Conservation (phyloP, 805 yeast genomes). For the Candida adriatica region DNA sequence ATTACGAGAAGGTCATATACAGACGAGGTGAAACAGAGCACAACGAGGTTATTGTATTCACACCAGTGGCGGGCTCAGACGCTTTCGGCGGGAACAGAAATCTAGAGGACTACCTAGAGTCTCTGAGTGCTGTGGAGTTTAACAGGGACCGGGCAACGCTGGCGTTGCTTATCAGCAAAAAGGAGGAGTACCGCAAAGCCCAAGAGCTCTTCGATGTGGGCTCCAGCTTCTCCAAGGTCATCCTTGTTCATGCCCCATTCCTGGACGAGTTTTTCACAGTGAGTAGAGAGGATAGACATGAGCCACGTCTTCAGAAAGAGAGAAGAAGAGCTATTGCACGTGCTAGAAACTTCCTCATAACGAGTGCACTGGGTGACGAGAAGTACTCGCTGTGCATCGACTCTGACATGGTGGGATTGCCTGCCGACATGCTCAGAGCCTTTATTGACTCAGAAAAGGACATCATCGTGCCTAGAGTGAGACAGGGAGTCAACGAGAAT, state of each 20-base stretch:
- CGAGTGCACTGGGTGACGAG: constrained; percentile 22
- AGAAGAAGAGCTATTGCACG: constrained; percentile 21
- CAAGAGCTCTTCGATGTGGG: too few relatives aligned
- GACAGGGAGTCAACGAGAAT: constrained; percentile 20
- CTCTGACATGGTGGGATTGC: constrained; percentile 24
- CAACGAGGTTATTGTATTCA: too few relatives aligned
- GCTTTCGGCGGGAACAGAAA: too few relatives aligned
- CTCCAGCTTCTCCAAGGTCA: constrained; percentile 19
- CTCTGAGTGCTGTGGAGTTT: too few relatives aligned
- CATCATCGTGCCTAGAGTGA: constrained; percentile 26
- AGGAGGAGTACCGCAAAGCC: too few relatives aligned
- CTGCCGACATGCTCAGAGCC: constrained; percentile 20
- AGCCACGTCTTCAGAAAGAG: constrained; percentile 13
- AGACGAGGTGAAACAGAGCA: too few relatives aligned
- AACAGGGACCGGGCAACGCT: too few relatives aligned
- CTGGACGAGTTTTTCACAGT: constrained; percentile 7
- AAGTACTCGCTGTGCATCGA: constrained; percentile 26
- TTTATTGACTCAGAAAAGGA: constrained; percentile 24
- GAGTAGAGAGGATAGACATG: constrained; percentile 16
- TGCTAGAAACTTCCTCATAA: constrained; percentile 21
- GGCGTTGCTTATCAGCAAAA: too few relatives aligned
- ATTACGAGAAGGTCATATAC: too few relatives aligned
- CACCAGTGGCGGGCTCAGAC: too few relatives aligned
- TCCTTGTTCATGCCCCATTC: constrained; percentile 19
- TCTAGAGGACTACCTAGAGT: too few relatives aligned